These are phyloP conservation scores for Aspergillus sparsus DNA, from an alignment of 495 filamentous ascomycete species.

Conservation along the genomic window DNA sequence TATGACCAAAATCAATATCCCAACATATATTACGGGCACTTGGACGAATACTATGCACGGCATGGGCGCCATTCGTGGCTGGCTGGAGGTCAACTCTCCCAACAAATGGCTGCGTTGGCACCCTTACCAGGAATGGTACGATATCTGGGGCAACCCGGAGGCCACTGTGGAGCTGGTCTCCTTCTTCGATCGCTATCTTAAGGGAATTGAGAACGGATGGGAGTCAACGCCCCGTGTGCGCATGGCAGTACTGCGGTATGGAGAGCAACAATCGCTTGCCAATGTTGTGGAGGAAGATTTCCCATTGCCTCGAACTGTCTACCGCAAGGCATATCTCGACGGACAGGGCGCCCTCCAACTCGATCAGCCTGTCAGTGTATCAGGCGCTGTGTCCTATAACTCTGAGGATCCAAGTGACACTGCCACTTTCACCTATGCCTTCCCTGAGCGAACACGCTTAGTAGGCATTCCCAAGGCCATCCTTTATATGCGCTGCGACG, in stretches of 20 bases:
- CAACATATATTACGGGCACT: slow-evolving; percentile 32
- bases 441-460: slow-evolving; percentile 27
- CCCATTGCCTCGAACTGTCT: slow-evolving; percentile 35
- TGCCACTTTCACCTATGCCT: slow-evolving; percentile 35
- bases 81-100: slow-evolving; percentile 24
- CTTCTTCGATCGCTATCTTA: slow-evolving; percentile 45
- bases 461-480: slow-evolving; percentile 37
- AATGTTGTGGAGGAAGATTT: slow-evolving; percentile 32
- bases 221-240: slow-evolving; percentile 42
- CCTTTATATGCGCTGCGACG: slow-evolving; percentile 42
- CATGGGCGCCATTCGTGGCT: slow-evolving; percentile 42
- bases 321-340: slow-evolving; percentile 31
- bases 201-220: slow-evolving; percentile 43
- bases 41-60: slow-evolving; percentile 37
- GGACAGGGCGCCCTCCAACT: slow-evolving; percentile 10
- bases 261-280: slow-evolving; percentile 23
- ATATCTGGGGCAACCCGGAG: slow-evolving; percentile 34
- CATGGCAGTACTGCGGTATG: slow-evolving; percentile 29
- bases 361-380: slow-evolving; percentile 1
- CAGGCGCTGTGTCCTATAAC: slow-evolving; percentile 24
- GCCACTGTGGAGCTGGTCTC: slow-evolving; percentile 29
- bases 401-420: slow-evolving; percentile 25
- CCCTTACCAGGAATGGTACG: slow-evolving; percentile 45
- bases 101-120: slow-evolving; percentile 36
- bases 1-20: slow-evolving; percentile 27